These are phyloP conservation scores for Sparassis latifolia DNA, from an alignment of 1,284 basidiomycete genomes.

Conservation along the genomic window DNA sequence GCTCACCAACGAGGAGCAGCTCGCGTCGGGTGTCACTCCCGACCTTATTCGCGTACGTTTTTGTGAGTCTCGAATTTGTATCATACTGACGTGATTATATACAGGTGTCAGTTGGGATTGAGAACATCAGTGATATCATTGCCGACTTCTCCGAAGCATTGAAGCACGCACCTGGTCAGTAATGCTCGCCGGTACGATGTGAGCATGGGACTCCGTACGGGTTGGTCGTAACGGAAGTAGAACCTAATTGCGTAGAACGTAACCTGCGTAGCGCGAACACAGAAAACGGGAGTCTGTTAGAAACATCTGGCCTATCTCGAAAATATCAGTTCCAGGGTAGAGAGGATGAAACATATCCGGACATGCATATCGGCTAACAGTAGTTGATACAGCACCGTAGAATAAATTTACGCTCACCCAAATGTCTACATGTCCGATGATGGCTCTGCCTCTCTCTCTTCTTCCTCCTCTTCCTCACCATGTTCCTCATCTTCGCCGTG, in stretches of 20 bases:
- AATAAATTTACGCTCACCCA: no score
- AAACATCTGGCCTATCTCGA: neutral
- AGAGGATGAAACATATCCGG: no score
- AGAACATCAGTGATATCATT: constrained; percentile 81
- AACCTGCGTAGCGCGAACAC: no score
- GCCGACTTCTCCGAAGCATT: constrained; percentile 75
- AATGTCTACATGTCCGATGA: neutral
- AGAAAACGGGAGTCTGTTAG: neutral
- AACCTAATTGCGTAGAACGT: no score
- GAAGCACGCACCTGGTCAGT: constrained; percentile 15
- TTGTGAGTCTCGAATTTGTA: neutral
- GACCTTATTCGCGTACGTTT: constrained; percentile 71
- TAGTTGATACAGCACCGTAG: no score
- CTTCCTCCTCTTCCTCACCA: neutral
- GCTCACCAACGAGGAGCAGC: constrained; percentile 63
- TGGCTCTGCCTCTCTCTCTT: neutral
- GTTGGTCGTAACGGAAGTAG: no score
- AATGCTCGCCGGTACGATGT: no score
- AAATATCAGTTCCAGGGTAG: no score
- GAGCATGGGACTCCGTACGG: no score
- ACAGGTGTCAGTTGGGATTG: constrained; percentile 72
- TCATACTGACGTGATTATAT: neutral
- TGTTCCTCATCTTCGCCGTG: neutral
- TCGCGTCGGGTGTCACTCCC: constrained; percentile 68
- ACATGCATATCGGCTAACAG: no score